Evolutionary conservation across 2,329 filamentous ascomycete genomes (phyloP), one percentile per base, ranked within the genome.

Genomic region (Penicillium griseofulvum): DNA sequence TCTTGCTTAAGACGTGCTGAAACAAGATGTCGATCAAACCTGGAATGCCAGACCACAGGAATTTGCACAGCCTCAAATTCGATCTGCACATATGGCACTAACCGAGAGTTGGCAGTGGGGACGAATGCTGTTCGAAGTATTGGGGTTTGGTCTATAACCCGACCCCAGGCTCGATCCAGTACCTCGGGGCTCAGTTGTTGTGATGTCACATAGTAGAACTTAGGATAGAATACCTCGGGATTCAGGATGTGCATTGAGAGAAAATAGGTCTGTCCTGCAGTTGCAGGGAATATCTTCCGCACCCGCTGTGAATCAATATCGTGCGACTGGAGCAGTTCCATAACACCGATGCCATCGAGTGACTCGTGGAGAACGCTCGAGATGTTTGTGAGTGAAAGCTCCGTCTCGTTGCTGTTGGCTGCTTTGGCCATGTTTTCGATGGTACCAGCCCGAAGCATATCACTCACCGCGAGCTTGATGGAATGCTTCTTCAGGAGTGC

Each of bases 201-300:
- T 0, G 71, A 65, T 3, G 89, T 59, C 1, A 71, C 68, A 67
- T 88, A 92, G 5, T 70, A 74, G 68, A 97, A 96, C 0, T 79
- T 82, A 0, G 90, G 85, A 65, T 87, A 91, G 72, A 96, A 96
- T 0, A 90, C 77, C 0, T 72, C 69, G 0, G 90, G 88, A 1
- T 76, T 66, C 0, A 86, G 84, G 41, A 84, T 85, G 58, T 88
- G 82, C 41, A 84, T 81, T 16, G 84, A 85, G 26, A 97, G 77
- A 85, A 94, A 90, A 70, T 94, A 92, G 0, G 84, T 75, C 68
- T 97, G 91, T 65, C 91, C 89, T 2, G 91, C 81, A 4, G 89
- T 85, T 3, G 87, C 86, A 1, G 90, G 90, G 1, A 93, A 70
- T 0, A 88, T 61, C 0, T 66, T 67, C 55, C 88, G 82, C 12